These are phyloP conservation scores for Pichia sp. DNA, from an alignment of 1,139 yeast genomes.

Conservation along the genomic window DNA sequence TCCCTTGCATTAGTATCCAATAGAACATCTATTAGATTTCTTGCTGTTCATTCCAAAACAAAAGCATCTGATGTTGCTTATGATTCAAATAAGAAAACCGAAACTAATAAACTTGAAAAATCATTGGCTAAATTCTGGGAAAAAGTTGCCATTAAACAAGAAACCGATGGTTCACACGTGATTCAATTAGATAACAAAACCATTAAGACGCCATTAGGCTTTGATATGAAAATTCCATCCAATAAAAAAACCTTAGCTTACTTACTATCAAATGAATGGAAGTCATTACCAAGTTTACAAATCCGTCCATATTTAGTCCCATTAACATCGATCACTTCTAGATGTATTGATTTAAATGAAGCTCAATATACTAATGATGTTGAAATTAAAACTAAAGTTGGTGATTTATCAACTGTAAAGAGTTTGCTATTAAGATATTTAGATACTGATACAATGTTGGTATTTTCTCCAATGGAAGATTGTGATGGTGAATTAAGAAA, in stretches of 20 bases:
- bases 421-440: conserved; percentile 64
- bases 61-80: conserved; percentile 25
- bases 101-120: conserved; percentile 65
- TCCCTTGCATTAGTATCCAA: background rate
- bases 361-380: conserved; percentile 34
- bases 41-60: conserved; percentile 8
- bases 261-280: conserved; percentile 85
- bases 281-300: conserved; percentile 58
- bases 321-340: conserved; percentile 75
- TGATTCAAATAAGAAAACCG: conserved; percentile 49
- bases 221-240: conserved; percentile 57
- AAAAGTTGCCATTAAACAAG: conserved; percentile 46
- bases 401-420: conserved; percentile 50
- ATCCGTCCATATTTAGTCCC: conserved; percentile 80
- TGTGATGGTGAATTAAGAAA: conserved; percentile 75
- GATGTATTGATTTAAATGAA: conserved; percentile 66
- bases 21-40: background rate
- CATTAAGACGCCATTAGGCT: conserved; percentile 79
- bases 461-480: conserved; percentile 75
- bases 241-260: conserved; percentile 60
- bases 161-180: conserved; percentile 21
- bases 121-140: conserved; percentile 83
- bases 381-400: conserved; percentile 53
- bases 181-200: conserved; percentile 70
- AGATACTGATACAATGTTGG: conserved; percentile 88